phyloP scores from a whole-genome alignment of 345 rosid species.

The Hibiscus trionum region DNA sequence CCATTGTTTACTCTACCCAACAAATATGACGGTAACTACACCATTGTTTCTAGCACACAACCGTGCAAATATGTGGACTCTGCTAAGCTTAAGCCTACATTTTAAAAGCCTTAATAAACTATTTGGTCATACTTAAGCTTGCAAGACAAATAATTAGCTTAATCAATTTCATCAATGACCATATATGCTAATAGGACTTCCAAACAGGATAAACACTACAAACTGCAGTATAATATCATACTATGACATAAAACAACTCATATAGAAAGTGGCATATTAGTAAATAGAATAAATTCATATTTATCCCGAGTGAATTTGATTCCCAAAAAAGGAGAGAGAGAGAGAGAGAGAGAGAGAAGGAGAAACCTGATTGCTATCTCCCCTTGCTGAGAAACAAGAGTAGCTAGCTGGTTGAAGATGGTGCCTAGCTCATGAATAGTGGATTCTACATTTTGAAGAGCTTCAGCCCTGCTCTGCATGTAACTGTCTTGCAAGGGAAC shows the following conservation, averaged over 20 bases:
- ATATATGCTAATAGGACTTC: not conserved
- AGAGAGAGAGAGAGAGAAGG: not conserved
- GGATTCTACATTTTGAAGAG: slow-evolving; percentile 4
- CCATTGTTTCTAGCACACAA: not conserved
- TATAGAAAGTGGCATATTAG: not conserved
- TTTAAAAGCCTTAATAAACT: not conserved
- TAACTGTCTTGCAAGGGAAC: slow-evolving; percentile 3
- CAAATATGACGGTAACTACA: not conserved
- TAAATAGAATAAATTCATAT: not conserved
- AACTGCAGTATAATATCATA: not conserved
- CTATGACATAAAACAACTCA: not conserved
- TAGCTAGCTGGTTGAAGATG: not conserved
- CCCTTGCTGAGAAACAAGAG: slow-evolving; percentile 4
- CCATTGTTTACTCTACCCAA: not conserved
- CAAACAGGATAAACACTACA: not conserved
- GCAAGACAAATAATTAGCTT: not conserved
- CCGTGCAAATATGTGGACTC: not conserved
- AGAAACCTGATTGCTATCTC: slow-evolving; percentile 1
- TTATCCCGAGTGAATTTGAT: no score
- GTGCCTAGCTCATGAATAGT: slow-evolving; percentile 5
- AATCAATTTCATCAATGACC: not conserved
- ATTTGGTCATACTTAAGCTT: not conserved
- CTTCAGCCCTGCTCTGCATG: not conserved
- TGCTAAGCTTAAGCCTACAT: not conserved
- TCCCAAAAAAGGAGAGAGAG: no score